Percentiles rank a stretch among this genome's conserved stretches.
phyloP scores from a whole-genome alignment of 2,329 filamentous ascomycete genomes.

The Penicillium olsonii region DNA sequence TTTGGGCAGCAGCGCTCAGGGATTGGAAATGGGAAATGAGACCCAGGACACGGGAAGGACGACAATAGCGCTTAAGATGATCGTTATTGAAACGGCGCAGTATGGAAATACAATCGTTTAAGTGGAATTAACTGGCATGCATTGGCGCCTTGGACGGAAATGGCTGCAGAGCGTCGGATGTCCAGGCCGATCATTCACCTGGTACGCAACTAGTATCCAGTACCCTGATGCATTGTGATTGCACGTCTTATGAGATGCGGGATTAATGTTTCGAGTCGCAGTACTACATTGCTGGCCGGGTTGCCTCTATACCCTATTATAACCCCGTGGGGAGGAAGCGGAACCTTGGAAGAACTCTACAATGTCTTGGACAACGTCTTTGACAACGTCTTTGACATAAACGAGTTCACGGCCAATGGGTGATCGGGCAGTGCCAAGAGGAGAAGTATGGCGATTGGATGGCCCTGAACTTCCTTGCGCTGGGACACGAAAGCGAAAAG shows the following conservation, averaged over 20 bases:
- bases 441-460: neutral
- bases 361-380: neutral
- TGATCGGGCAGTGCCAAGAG: neutral
- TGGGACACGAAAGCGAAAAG: neutral
- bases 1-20: conserved; percentile 13
- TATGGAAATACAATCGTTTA: neutral
- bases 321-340: neutral
- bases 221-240: neutral
- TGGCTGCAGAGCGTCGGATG: conserved; percentile 11
- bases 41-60: neutral
- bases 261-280: neutral
- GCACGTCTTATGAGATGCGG: neutral
- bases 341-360: neutral
- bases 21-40: neutral
- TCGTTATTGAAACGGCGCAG: neutral
- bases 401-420: neutral
- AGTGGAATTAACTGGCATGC: conserved; percentile 2
- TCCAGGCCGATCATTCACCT: conserved; percentile 11
- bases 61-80: neutral
- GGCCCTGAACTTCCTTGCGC: neutral
- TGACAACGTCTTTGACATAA: neutral
- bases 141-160: conserved; percentile 4
- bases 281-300: neutral
- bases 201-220: neutral
- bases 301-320: neutral